Evolutionary conservation across 2,329 filamentous ascomycete species (phyloP).

Genomic region (Stagonosporopsis chrysanthemi): DNA sequence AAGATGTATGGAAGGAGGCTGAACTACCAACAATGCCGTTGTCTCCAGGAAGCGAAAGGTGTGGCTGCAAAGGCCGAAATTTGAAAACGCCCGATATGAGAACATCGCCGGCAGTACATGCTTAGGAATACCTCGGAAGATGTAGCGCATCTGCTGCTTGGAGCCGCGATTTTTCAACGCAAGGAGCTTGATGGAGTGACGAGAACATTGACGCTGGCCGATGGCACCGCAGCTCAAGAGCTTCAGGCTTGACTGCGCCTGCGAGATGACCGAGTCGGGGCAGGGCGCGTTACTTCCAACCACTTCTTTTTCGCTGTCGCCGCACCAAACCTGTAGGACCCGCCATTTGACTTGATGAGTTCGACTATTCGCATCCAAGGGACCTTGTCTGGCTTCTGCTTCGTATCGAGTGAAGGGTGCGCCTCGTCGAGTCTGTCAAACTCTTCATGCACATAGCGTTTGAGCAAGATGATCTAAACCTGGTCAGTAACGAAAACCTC

Average conservation of each 20-base stretch:
- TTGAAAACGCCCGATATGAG: not conserved
- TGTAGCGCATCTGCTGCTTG: not conserved
- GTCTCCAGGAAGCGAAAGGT: not conserved
- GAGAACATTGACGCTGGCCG: not conserved
- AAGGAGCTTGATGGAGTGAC: not conserved
- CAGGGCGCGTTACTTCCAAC: constrained; percentile 50
- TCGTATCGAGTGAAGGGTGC: constrained; percentile 13
- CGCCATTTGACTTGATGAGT: constrained; percentile 60
- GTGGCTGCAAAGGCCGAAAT: not conserved
- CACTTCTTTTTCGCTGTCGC: constrained; percentile 70
- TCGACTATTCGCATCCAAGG: constrained; percentile 67
- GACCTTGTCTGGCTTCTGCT: constrained; percentile 52
- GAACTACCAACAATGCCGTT: not conserved
- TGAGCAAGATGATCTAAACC: constrained; percentile 36
- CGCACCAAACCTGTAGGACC: constrained; percentile 66
- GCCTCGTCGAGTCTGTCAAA: constrained; percentile 28
- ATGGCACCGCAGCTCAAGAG: not conserved
- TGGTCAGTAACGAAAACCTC: constrained; percentile 16
- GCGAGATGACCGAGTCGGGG: not conserved
- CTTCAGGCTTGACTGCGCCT: constrained; percentile 1
- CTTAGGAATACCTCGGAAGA: not conserved
- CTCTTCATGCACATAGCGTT: constrained; percentile 31
- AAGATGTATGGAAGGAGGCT: not conserved
- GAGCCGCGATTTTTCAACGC: not conserved
- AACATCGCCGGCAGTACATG: not conserved